Base-by-base conservation (phyloP, 495 filamentous ascomycete genomes). In the Astrocystis sublimbata region DNA sequence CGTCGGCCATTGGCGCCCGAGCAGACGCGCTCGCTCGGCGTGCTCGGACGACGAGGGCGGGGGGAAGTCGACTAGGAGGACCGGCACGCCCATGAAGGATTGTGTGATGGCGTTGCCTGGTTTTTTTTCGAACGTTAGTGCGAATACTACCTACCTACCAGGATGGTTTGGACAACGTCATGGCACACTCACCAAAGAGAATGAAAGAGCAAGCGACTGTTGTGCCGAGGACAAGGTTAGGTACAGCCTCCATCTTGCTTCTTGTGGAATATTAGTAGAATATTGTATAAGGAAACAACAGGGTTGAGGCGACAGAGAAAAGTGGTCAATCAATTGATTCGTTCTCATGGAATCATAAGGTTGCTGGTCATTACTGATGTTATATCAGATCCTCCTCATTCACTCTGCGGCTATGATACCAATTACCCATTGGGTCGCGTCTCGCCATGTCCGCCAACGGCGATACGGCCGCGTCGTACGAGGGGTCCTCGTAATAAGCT, bases 41-140 rank as follows among this genome's bases (percentile, higher is more conserved):
- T 81, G 75, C 0, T 72, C 66, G 0, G 76, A 69, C 12, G 75
- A 73, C 2, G 71, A 68, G 13, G 78, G 71, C 7, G 65, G 51
- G 19, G 79, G 79, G 69, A 81, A 81, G 68, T 79, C 73, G 46
- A 79, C 70, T 17, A 82, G 71, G 12, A 79, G 68, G 17, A 78
- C 78, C 4, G 79, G 79, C 33, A 80, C 73, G 26, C 76, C 77
- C 79, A 80, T 82, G 69, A 77, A 79, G 40, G 79, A 80, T 70
- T 82, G 78, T 7, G 79, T 81, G 50, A 82, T 76, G 5, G 79
- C 79, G 67, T 82, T 82, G 17, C 79, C 78, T 81, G 55, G 23
- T 49, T 17, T 15, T 28, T 49, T 17, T 15, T 4, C 23, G 13
- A 30, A 35, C 8, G 21, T 61, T 4, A 53, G 15, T 53, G 30